Conservation (phyloP, 1,284 basidiomycete species). For the Bondarzewia mesenterica region DNA sequence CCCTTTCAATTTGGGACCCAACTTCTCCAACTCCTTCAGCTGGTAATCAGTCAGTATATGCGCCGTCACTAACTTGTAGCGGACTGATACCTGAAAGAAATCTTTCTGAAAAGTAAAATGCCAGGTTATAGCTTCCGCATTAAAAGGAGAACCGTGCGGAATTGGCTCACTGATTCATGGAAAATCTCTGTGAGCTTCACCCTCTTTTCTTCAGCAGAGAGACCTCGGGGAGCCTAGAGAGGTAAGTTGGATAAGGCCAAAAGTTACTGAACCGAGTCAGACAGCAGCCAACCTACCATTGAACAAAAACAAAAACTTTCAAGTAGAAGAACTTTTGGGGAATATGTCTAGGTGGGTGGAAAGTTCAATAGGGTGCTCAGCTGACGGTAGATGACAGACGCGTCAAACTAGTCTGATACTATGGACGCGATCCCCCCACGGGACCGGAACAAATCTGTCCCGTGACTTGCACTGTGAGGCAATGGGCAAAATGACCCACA, state of each 20-base stretch:
- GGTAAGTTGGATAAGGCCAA: too few species aligned
- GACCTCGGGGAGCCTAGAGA: slow-evolving; percentile 71
- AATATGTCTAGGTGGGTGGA: too few species aligned
- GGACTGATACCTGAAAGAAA: slow-evolving; percentile 61
- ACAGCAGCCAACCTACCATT: too few species aligned
- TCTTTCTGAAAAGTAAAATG: slow-evolving; percentile 53
- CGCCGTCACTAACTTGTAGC: not conserved
- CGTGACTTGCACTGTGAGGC: not conserved
- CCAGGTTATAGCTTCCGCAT: not conserved
- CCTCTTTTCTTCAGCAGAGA: slow-evolving; percentile 77
- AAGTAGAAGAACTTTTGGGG: too few species aligned
- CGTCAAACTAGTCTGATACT: not conserved
- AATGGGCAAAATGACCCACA: not conserved
- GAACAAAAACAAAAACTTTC: too few species aligned
- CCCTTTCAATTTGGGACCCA: slow-evolving; percentile 77
- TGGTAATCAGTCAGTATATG: slow-evolving; percentile 18
- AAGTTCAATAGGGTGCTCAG: too few species aligned
- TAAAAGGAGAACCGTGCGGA: not conserved
- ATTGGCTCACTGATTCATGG: slow-evolving; percentile 67
- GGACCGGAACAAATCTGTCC: not conserved
- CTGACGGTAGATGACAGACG: too few species aligned
- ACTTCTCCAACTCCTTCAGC: slow-evolving; percentile 86
- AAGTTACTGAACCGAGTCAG: too few species aligned
- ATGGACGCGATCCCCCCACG: not conserved
- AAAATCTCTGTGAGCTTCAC: slow-evolving; percentile 80